Conservation (phyloP, 106 monocot genomes). For the Dendrobium huoshanense region DNA sequence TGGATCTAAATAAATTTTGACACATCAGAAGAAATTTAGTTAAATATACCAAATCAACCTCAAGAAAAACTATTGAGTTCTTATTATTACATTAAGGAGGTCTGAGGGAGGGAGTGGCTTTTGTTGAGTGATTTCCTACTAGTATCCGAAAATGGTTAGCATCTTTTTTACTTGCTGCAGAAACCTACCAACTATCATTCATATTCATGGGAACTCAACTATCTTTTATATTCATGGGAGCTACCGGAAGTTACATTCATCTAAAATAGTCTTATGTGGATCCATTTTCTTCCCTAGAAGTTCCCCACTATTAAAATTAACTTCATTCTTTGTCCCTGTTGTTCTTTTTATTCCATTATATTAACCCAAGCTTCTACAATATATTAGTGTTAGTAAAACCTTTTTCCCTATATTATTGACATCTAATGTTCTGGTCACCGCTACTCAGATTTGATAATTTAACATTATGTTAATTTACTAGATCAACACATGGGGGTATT, state of each 20-base stretch:
- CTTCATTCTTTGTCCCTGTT: background rate
- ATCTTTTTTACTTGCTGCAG: background rate
- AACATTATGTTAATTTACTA: slow-evolving; percentile 18
- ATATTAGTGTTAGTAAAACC: background rate
- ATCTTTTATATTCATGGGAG: background rate
- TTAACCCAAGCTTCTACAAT: background rate
- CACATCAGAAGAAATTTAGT: no score
- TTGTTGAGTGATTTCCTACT: no score
- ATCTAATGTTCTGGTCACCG: background rate
- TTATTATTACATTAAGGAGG: no score
- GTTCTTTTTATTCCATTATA: background rate
- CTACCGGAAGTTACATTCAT: background rate
- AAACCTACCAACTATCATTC: background rate
- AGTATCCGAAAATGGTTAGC: background rate
- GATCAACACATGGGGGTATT: slow-evolving; percentile 99
- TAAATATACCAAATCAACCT: no score
- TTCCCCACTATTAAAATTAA: background rate
- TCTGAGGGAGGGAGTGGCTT: no score
- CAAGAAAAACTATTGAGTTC: no score
- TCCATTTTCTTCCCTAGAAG: no score
- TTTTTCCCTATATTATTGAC: background rate
- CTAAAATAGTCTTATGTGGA: no score
- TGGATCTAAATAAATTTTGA: no score
- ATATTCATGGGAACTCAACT: background rate
- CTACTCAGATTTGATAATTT: background rate